phyloP scores from a whole-genome alignment of 2,329 filamentous ascomycete species.

The Boeremia exigua region DNA sequence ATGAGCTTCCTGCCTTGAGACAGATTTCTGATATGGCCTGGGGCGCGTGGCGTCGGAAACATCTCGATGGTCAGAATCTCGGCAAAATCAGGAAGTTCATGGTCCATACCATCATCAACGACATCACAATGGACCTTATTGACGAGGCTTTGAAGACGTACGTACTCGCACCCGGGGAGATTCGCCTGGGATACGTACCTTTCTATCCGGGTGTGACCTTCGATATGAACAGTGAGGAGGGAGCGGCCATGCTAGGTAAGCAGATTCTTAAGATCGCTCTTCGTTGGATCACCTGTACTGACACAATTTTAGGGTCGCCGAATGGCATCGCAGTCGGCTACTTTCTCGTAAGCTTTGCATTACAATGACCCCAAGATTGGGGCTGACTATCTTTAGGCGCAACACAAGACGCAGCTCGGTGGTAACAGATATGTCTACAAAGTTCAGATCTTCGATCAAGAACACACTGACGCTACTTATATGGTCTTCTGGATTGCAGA shows the following conservation, averaged over 20 bases:
- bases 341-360: neutral
- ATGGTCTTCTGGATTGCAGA: neutral
- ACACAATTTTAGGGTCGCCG: slow-evolving; percentile 7
- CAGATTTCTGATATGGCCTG: neutral
- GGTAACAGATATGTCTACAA: slow-evolving; percentile 8
- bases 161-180: neutral
- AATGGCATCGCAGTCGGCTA: slow-evolving; percentile 11
- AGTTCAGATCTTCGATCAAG: neutral
- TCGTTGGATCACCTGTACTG: neutral
- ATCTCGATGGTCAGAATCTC: neutral
- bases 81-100: neutral
- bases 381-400: neutral
- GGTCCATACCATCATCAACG: neutral
- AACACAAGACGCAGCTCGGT: slow-evolving; percentile 17
- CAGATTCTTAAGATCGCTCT: neutral
- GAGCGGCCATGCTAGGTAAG: neutral
- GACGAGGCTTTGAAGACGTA: neutral
- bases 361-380: too few relatives aligned
- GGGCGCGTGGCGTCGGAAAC: neutral
- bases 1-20: neutral
- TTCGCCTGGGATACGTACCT: neutral
- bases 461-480: neutral
- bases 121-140: neutral
- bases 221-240: neutral
- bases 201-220: neutral